Evolutionary conservation across 495 filamentous ascomycete species (phyloP).

Genomic region (Daldinia caldariorum): DNA sequence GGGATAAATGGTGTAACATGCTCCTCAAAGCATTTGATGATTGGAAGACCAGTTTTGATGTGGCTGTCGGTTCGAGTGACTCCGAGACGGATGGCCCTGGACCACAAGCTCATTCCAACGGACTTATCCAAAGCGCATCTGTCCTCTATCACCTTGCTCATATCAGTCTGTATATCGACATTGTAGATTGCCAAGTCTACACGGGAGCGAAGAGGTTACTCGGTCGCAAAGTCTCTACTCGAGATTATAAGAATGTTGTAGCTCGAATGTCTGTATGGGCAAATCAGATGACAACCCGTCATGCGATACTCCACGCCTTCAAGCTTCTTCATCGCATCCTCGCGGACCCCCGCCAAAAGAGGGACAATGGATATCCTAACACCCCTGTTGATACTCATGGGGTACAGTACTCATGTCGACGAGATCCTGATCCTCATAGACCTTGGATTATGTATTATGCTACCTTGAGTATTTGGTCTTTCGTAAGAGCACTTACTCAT

Average conservation of each 20-base stretch:
- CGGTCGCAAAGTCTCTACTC: slow-evolving; percentile 81
- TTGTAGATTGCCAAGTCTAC: slow-evolving; percentile 95
- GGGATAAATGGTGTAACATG: slow-evolving; percentile 88
- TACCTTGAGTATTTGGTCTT: slow-evolving; percentile 90
- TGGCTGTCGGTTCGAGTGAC: slow-evolving; percentile 61
- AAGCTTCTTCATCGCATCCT: slow-evolving; percentile 84
- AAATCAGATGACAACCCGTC: slow-evolving; percentile 79
- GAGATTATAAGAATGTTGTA: slow-evolving; percentile 81
- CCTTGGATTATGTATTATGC: slow-evolving; percentile 98
- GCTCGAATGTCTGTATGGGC: slow-evolving; percentile 89
- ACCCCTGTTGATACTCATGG: slow-evolving; percentile 43
- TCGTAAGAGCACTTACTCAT: slow-evolving; percentile 83
- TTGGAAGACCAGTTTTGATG: slow-evolving; percentile 93
- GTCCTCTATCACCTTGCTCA: slow-evolving; percentile 94
- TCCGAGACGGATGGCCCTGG: slow-evolving; percentile 50
- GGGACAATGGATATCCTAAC: slow-evolving; percentile 45
- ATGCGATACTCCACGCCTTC: slow-evolving; percentile 91
- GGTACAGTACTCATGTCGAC: slow-evolving; percentile 76
- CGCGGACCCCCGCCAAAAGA: slow-evolving; percentile 59
- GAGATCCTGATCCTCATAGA: slow-evolving; percentile 88
- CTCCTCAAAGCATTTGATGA: slow-evolving; percentile 89
- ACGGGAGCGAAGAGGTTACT: slow-evolving; percentile 84
- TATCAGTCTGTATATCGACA: slow-evolving; percentile 93
- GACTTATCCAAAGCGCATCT: slow-evolving; percentile 82
- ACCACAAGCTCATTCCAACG: slow-evolving; percentile 69